Conservation (phyloP, 345 rosid genomes). For the Odontarrhena argentea region DNA sequence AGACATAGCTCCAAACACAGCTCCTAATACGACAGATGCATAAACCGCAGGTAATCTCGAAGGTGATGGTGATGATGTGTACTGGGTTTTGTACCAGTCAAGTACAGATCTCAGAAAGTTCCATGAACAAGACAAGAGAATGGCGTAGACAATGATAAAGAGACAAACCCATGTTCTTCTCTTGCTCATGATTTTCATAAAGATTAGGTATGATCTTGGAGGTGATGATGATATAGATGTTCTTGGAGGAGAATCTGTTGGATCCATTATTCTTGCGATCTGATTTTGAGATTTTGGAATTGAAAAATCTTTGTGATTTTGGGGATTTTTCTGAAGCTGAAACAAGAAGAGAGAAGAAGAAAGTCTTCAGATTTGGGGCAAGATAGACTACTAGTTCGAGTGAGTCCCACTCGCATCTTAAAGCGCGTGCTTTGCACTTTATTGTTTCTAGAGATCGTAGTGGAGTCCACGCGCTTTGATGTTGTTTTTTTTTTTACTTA, state of each 20-base stretch:
- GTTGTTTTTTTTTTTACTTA: neutral
- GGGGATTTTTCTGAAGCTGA: conserved; percentile 31
- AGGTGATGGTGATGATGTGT: conserved; percentile 30
- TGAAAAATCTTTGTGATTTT: conserved; percentile 35
- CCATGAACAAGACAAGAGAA: conserved; percentile 70
- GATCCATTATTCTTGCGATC: conserved; percentile 33
- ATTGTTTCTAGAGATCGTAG: neutral
- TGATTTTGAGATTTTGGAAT: conserved; percentile 22
- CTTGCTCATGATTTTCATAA: conserved; percentile 80
- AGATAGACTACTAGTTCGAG: conserved; percentile 16
- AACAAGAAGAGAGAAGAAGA: conserved; percentile 7
- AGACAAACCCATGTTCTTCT: conserved; percentile 92
- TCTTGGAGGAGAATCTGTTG: conserved; percentile 34
- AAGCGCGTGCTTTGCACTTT: conserved; percentile 28
- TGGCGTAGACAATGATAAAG: conserved; percentile 74
- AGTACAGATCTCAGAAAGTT: conserved; percentile 74
- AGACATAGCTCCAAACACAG: conserved; percentile 75
- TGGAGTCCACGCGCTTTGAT: conserved; percentile 34
- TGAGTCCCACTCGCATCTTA: conserved; percentile 30
- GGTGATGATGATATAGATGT: conserved; percentile 35
- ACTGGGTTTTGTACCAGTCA: conserved; percentile 65
- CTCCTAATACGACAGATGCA: conserved; percentile 87
- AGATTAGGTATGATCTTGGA: conserved; percentile 55
- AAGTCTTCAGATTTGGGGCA: conserved; percentile 38
- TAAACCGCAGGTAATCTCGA: conserved; percentile 84